Conservation (phyloP, 805 yeast species). For the Ascoidea rubescens region DNA sequence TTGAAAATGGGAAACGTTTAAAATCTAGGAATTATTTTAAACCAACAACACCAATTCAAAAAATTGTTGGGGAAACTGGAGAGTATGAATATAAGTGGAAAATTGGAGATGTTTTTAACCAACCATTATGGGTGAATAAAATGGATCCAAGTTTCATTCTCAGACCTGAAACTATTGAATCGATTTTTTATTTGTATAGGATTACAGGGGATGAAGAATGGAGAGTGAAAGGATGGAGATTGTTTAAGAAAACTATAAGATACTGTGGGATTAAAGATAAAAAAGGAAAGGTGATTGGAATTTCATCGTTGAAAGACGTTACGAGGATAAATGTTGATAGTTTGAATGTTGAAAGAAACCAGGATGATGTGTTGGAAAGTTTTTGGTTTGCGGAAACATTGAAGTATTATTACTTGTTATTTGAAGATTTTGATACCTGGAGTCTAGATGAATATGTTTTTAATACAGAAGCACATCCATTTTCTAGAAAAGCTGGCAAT, state of each 20-base stretch:
- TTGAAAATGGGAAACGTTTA: too few species aligned
- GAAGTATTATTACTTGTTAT: conserved; percentile 38
- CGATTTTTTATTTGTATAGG: conserved; percentile 43
- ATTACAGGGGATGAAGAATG: conserved; percentile 45
- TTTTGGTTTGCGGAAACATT: conserved; percentile 48
- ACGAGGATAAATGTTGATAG: conserved; percentile 25
- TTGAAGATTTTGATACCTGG: conserved; percentile 27
- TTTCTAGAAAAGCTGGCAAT: conserved; percentile 16
- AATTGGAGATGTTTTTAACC: neutral
- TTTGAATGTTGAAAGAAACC: conserved; percentile 12
- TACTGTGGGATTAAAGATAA: conserved; percentile 12
- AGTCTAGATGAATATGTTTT: conserved; percentile 40
- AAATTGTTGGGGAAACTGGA: too few species aligned
- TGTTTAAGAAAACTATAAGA: conserved; percentile 26
- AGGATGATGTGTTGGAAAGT: conserved; percentile 27
- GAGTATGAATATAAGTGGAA: too few species aligned
- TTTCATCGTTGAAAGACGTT: conserved; percentile 12
- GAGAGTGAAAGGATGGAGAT: conserved; percentile 38
- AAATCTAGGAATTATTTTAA: too few species aligned
- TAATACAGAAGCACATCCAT: conserved; percentile 53
- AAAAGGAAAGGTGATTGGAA: conserved; percentile 11
- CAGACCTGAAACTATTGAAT: conserved; percentile 49
- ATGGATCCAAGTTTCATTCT: conserved; percentile 27
- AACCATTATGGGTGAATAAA: conserved; percentile 19
- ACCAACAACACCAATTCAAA: too few species aligned